These are phyloP conservation scores for Bothriochloa decipiens DNA, from an alignment of 176 grass and related monocot genomes.

Conservation along the genomic window DNA sequence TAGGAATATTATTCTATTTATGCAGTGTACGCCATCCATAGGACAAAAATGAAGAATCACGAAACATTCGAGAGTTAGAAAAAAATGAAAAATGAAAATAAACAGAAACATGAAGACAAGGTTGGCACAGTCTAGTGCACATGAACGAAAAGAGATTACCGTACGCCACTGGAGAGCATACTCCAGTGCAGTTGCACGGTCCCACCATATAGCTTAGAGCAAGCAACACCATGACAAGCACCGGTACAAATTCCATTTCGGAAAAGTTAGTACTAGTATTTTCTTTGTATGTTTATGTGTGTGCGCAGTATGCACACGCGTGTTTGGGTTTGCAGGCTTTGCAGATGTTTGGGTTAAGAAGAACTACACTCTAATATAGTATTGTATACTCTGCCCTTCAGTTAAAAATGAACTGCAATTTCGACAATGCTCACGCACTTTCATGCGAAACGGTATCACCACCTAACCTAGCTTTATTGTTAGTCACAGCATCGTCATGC, in stretches of 20 bases:
- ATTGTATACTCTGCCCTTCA: neutral
- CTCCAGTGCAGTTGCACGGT: neutral
- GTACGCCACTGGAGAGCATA: neutral
- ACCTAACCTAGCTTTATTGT: constrained; percentile 32
- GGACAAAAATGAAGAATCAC: too few species aligned
- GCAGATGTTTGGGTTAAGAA: neutral
- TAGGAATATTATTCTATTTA: too few species aligned
- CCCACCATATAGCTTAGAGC: constrained; percentile 12
- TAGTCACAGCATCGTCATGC: neutral
- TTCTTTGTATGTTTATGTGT: neutral
- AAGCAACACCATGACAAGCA: neutral
- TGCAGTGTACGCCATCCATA: too few species aligned
- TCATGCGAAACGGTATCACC: constrained; percentile 18
- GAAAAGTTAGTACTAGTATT: neutral
- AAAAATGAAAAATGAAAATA: too few species aligned
- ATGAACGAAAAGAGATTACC: too few species aligned
- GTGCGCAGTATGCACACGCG: neutral
- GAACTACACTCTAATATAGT: neutral
- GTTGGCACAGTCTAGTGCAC: too few species aligned
- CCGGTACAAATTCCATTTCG: neutral
- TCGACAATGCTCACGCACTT: neutral
- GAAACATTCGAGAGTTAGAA: too few species aligned
- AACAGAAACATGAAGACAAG: too few species aligned
- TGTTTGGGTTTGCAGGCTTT: too few species aligned
- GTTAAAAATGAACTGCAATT: neutral